phyloP scores from a whole-genome alignment of 2,329 filamentous ascomycete genomes.

The Nannizzia gypsea region DNA sequence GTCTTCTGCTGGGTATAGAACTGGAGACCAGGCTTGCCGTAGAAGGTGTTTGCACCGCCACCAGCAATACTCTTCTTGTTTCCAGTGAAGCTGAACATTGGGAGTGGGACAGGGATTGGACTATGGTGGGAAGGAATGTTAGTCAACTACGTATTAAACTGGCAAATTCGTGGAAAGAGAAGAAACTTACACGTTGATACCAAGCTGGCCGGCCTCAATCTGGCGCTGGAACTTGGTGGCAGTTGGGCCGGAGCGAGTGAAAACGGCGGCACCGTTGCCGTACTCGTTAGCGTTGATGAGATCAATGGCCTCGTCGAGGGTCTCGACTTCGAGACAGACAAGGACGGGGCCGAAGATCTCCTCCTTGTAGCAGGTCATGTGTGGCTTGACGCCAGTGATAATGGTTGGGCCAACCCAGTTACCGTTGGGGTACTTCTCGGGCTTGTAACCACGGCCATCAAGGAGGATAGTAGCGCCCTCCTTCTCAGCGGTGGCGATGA shows the following conservation, averaged over 20 bases:
- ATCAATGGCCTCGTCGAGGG: conserved; percentile 50
- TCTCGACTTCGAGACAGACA: conserved; percentile 48
- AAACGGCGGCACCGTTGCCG: conserved; percentile 55
- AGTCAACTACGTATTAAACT: background rate
- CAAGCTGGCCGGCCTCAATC: conserved; percentile 54
- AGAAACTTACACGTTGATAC: conserved; percentile 45
- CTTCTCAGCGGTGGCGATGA: conserved; percentile 50
- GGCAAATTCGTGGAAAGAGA: background rate
- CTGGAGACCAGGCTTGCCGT: conserved; percentile 79
- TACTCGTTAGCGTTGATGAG: conserved; percentile 57
- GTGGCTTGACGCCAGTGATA: conserved; percentile 52
- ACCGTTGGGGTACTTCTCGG: conserved; percentile 52
- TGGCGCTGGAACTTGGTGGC: conserved; percentile 52
- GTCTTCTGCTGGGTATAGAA: conserved; percentile 99
- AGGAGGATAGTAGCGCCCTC: conserved; percentile 54
- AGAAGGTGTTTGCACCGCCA: conserved; percentile 86
- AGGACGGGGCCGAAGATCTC: conserved; percentile 58
- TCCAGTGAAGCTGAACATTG: conserved; percentile 54
- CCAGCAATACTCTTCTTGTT: conserved; percentile 87
- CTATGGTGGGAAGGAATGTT: conserved; percentile 1
- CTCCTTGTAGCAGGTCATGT: conserved; percentile 56
- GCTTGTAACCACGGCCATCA: conserved; percentile 50
- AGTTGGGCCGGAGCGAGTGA: conserved; percentile 50
- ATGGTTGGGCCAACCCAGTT: conserved; percentile 56
- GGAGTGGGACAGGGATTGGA: conserved; percentile 50